Evolutionary conservation across 2,329 filamentous ascomycete genomes (phyloP), one percentile per base, ranked within the genome.

Genomic region (Fusarium tuaranense): DNA sequence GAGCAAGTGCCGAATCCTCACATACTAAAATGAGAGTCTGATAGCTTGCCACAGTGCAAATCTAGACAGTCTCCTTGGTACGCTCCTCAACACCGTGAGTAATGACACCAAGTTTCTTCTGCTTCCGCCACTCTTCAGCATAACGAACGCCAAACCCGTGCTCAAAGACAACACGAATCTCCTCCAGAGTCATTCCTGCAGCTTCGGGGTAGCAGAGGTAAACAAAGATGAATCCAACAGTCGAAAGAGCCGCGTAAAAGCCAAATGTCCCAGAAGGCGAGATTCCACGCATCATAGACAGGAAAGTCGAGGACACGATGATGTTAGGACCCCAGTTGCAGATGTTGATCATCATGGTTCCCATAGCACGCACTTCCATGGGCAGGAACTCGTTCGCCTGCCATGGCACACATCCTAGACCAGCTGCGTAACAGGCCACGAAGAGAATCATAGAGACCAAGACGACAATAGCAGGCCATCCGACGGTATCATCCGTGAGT

Each of bases 101-200:
- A 5, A 61, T 22, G 8, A 66, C 51, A 16, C 55, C 61, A 14
- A 67, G 60, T 63, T 71, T 71, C 60, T 63, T 73, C 57, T 73
- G 71, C 66, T 73, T 71, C 8, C 69, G 69, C 69, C 69, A 71
- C 63, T 73, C 66, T 46, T 71, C 69, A 3, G 71, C 71, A 48
- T 73, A 73, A 63, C 80, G 77, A 8, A 86, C 82, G 10, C 85
- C 85, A 69, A 86, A 87, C 4, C 84, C 84, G 65, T 86, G 81
- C 46, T 82, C 78, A 71, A 88, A 88, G 22, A 88, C 83, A 51
- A 85, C 84, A 22, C 85, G 80, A 25, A 88, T 83, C 25, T 86
- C 86, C 75, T 89, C 88, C 2, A 89, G 78, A 12, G 87, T 84
- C 84, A 89, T 85, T 9, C 87, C 87, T 57, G 87, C 86, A 7